Base-by-base conservation (phyloP, 345 rosid species). In the Murraya koenigii region DNA sequence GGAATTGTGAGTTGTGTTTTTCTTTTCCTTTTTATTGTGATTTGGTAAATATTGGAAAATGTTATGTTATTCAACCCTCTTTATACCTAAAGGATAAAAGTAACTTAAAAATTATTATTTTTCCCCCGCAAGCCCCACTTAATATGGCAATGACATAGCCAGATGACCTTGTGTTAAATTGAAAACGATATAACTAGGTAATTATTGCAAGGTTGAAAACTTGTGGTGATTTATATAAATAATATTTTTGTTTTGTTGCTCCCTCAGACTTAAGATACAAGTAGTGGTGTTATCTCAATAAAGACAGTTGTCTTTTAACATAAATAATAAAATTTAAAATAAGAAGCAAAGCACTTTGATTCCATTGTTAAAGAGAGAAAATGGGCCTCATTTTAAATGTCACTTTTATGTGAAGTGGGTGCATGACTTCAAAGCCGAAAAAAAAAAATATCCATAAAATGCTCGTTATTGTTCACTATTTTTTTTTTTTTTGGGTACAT, bases 241-340 rank as follows among this genome's bases (percentile, higher is more conserved):
- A 44, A 33, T 44, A 17, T 62, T 41, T 71, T 77, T 52, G 6
- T 35, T 44, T 44, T 33, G 55, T 59, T 65, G 25, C 30, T 28
- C 44, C 11, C 30, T 68, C 74, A 26, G 65, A 32, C 74, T 81
- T 68, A 8, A 38, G 74, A 73, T 80, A 74, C 81, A 70, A 66
- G 39, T 11, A 52, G 66, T 80, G 75, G 70, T 80, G 78, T 82
- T 82, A 49, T 76, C 74, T 78, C 78, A 80, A 77, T 62, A 78
- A 72, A 74, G 83, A 80, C 83, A 82, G 86, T 82, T 82, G 87
- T 78, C 84, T 82, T 74, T 76, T 39, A 64, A 80, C 63, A 73
- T 63, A 80, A 73, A 79, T 11, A n/a, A 52, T 52, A 80, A 70
- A 65, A 14, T 71, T 66, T 61, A 76, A 76, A 63, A 72, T 56